Percentiles rank a stretch among this genome's conserved stretches.
Evolutionary conservation across 163 green algal species (phyloP).

Genomic region (Chlamydomonas reinhardtii): DNA sequence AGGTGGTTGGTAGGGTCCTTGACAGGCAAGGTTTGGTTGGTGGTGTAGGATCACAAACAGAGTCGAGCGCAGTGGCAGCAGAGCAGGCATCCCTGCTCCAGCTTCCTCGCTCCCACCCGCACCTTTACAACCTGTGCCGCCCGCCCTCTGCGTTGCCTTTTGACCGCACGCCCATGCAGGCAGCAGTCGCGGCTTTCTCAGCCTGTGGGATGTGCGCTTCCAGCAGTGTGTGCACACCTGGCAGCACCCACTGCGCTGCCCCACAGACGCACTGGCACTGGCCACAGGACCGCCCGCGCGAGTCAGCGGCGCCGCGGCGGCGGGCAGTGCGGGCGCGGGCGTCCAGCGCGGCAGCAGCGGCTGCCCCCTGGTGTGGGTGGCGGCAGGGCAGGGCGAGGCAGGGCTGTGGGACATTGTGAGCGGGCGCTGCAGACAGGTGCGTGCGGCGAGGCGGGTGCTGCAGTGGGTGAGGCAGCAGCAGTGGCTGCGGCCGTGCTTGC

Average conservation of each 20-base stretch:
- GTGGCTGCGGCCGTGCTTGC: not conserved
- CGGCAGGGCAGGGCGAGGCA: conserved; percentile 80
- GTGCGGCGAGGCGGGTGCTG: not conserved
- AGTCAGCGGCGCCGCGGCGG: conserved; percentile 6
- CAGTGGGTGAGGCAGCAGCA: no score
- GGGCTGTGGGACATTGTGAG: conserved; percentile 84
- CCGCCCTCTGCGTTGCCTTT: not conserved
- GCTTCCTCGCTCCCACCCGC: no score
- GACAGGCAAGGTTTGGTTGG: no score
- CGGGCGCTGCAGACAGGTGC: conserved; percentile 77
- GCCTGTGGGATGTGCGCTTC: conserved; percentile 91
- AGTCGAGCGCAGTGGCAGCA: no score
- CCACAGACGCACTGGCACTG: conserved; percentile 67
- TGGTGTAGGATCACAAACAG: no score
- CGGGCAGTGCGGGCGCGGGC: not conserved
- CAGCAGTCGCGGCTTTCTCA: conserved; percentile 74
- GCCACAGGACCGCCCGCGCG: conserved; percentile 39
- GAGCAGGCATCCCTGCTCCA: no score
- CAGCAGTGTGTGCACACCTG: conserved; percentile 68
- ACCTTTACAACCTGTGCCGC: no score
- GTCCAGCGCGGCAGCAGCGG: not conserved
- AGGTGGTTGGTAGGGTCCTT: no score
- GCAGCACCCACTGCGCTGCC: conserved; percentile 61
- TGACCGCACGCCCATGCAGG: conserved; percentile 52
- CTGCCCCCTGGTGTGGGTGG: conserved; percentile 79